Evolutionary conservation across 768 basidiomycete genomes (phyloP).

Genomic region (Lyophyllum decastes): DNA sequence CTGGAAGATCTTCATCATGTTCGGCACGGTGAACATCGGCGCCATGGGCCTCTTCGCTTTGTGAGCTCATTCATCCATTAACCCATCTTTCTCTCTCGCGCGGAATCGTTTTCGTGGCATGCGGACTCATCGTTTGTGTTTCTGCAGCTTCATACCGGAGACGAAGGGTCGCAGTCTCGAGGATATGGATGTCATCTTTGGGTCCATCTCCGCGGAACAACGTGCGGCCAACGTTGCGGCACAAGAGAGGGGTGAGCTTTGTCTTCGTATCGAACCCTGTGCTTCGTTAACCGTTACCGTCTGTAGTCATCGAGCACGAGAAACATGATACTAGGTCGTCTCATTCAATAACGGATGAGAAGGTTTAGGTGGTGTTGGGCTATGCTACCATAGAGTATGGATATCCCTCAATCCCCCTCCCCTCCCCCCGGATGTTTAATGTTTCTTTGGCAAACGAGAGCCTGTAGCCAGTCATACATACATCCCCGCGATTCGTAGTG

Average conservation of each 20-base stretch:
- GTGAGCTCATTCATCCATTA: slow-evolving; percentile 44
- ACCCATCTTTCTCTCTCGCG: too few relatives aligned
- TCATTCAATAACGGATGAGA: not conserved
- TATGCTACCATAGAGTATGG: too few relatives aligned
- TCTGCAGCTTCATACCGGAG: slow-evolving; percentile 54
- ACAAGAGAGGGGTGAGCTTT: slow-evolving; percentile 37
- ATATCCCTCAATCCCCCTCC: too few relatives aligned
- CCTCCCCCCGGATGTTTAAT: too few relatives aligned
- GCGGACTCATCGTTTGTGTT: not conserved
- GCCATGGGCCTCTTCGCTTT: slow-evolving; percentile 70
- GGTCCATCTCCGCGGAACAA: slow-evolving; percentile 53
- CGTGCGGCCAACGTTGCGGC: slow-evolving; percentile 54
- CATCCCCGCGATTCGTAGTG: not conserved
- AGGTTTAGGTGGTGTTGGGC: not conserved
- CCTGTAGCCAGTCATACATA: not conserved
- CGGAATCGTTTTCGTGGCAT: too few relatives aligned
- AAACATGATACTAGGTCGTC: not conserved
- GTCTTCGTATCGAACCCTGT: not conserved
- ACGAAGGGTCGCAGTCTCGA: slow-evolving; percentile 60
- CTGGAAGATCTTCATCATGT: slow-evolving; percentile 78
- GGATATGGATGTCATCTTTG: slow-evolving; percentile 56
- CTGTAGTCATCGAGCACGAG: not conserved
- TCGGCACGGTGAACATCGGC: slow-evolving; percentile 69
- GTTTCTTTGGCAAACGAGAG: too few relatives aligned
- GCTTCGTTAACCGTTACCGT: not conserved